Evolutionary conservation across 768 basidiomycete species (phyloP), one percentile per base, ranked within the genome.

Genomic region (Mycena pura): DNA sequence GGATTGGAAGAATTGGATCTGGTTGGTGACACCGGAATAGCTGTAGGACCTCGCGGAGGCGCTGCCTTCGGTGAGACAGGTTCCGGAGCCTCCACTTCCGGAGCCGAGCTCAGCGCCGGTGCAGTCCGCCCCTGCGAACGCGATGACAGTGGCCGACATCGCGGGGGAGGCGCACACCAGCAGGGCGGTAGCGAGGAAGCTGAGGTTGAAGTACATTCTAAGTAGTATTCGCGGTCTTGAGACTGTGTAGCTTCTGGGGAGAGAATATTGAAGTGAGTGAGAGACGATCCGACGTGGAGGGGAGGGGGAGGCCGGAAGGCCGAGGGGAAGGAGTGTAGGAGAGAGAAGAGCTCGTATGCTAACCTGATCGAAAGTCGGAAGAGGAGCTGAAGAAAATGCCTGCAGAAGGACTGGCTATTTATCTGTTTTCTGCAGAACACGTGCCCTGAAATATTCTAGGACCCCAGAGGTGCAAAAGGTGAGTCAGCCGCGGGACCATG

Each of bases 11-110:
- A 51, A 59, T 17, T 43, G 17, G 36, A 40, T 34, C 31, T 50
- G 38, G 27, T 43, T 29, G 47, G 48, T 14, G 57, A 59, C 48
- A 36, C 40, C 49, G 19, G 57, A 43, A 46, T 51, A 59, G 48
- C 40, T 43, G 48, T 38, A 32, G 43, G 27, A 48, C 34, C 39
- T 51, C 6, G 39, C 50, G 13, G 50, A 52, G 28, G 15, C 50
- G 38, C 28, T 29, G 19, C 22, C 32, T 38, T 15, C 17, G 39
- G 50, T 6, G 50, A 54, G 11, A 25, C 31, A 43, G 52, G 44
- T 7, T 22, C 52, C 3, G 5, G n/a, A 6, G 7, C 19, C 25
- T 11, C 27, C 19, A 31, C 5, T 31, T 39, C 29, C 25, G 43
- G 25, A 3, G 15, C 2, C 34, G 32, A 41, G 11, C 17, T 17